Evolutionary conservation across 805 yeast species (phyloP).

Genomic region (Diddensiella santjacobensis): DNA sequence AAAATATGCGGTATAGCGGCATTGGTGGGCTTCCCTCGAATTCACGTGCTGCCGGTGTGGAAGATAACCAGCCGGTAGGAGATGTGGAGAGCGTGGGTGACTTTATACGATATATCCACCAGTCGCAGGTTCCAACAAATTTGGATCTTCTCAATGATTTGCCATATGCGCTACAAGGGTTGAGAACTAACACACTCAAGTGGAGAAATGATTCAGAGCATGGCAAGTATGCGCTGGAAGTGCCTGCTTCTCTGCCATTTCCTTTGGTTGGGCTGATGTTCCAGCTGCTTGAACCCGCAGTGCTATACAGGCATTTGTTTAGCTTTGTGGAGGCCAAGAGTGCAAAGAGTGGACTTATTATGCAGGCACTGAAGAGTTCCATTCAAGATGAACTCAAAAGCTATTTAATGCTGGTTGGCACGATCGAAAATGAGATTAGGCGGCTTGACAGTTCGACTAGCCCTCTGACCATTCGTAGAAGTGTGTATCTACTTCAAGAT

Average conservation of each 20-base stretch:
- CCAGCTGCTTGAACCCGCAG: conserved; percentile 64
- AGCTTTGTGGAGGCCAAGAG: conserved; percentile 27
- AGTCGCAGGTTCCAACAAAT: conserved; percentile 17
- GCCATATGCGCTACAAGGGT: conserved; percentile 34
- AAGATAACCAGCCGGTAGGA: not conserved
- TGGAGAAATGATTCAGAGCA: conserved; percentile 17
- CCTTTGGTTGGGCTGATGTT: conserved; percentile 55
- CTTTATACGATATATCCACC: conserved; percentile 14
- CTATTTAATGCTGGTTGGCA: conserved; percentile 44
- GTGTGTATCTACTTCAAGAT: conserved; percentile 44
- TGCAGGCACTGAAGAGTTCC: conserved; percentile 55
- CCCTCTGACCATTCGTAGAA: conserved; percentile 26
- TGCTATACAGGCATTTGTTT: conserved; percentile 52
- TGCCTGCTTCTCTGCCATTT: conserved; percentile 40
- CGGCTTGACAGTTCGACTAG: conserved; percentile 19
- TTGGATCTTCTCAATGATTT: conserved; percentile 23
- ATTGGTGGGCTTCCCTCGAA: conserved; percentile 1
- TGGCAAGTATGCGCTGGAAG: conserved; percentile 11
- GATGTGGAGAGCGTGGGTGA: conserved; percentile 8
- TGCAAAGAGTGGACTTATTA: conserved; percentile 42
- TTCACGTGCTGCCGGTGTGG: not conserved
- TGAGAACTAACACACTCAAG: conserved; percentile 19
- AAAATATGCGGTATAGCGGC: not conserved
- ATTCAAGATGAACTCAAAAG: conserved; percentile 41
- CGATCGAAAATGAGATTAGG: conserved; percentile 39